Evolutionary conservation across 2,329 filamentous ascomycete species (phyloP).

Genomic region (Plenodomus biglobosus): DNA sequence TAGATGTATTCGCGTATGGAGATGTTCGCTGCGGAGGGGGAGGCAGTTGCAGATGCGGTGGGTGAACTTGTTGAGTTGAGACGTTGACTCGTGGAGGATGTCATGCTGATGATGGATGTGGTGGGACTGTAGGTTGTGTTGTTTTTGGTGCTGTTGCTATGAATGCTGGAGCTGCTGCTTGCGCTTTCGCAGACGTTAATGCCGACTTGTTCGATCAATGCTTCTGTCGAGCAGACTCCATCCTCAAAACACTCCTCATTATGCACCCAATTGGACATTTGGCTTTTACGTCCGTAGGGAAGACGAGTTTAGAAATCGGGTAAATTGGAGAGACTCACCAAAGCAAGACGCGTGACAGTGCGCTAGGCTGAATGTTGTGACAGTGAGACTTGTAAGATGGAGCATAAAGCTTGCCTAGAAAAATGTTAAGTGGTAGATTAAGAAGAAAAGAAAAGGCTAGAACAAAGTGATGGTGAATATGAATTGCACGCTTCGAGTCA

Average conservation of each 20-base stretch:
- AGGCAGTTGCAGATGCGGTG: not conserved
- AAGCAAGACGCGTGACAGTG: not conserved
- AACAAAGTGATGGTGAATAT: no score
- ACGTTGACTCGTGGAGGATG: not conserved
- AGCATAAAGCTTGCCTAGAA: not conserved
- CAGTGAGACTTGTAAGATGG: not conserved
- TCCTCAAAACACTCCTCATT: not conserved
- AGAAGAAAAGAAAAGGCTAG: no score
- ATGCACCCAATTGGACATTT: not conserved
- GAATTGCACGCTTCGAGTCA: no score
- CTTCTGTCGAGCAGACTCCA: no score
- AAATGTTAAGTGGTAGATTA: no score
- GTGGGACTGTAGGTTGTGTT: constrained; percentile 9
- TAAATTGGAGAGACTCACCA: not conserved
- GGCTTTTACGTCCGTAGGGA: not conserved
- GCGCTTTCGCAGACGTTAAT: not conserved
- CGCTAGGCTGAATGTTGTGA: not conserved
- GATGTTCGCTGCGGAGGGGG: constrained; percentile 43
- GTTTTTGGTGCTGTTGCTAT: no score
- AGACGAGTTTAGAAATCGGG: not conserved
- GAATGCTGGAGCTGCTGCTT: not conserved
- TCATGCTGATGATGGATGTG: constrained; percentile 4
- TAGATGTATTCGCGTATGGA: constrained; percentile 62
- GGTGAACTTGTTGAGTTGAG: not conserved
- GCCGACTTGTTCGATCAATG: not conserved